Conservation (phyloP, 352 stramenopile species). For the Phytophthora cryptogea region DNA sequence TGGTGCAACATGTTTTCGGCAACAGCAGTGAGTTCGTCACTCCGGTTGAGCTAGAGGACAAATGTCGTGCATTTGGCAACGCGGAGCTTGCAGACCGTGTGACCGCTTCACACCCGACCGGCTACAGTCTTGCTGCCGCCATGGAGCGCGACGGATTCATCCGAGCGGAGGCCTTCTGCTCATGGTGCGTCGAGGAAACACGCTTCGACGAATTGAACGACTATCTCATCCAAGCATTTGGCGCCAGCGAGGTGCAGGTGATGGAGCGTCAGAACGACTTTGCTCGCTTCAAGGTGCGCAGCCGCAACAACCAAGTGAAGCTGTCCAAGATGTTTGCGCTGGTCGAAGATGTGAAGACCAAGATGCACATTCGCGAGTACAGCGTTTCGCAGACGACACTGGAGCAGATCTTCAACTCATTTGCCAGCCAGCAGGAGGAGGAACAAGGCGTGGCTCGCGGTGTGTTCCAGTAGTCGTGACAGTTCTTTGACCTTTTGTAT, state of each 20-base stretch:
- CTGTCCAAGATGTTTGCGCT: slow-evolving; percentile 76
- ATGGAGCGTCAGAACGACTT: slow-evolving; percentile 65
- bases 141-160: slow-evolving; percentile 49
- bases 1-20: slow-evolving; percentile 23
- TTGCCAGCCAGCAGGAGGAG: slow-evolving; percentile 69
- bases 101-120: slow-evolving; percentile 47
- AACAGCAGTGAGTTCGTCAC: slow-evolving; percentile 34
- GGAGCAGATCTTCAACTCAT: slow-evolving; percentile 91
- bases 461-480: slow-evolving; percentile 9
- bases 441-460: slow-evolving; percentile 33
- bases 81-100: slow-evolving; percentile 38
- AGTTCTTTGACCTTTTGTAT: background rate
- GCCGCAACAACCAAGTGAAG: slow-evolving; percentile 31
- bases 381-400: slow-evolving; percentile 85
- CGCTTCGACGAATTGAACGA: slow-evolving; percentile 38
- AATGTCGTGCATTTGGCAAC: slow-evolving; percentile 56
- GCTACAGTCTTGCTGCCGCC: slow-evolving; percentile 53
- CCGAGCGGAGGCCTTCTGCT: slow-evolving; percentile 41
- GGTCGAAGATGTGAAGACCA: slow-evolving; percentile 53
- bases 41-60: slow-evolving; percentile 20
- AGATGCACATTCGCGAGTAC: slow-evolving; percentile 81
- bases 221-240: slow-evolving; percentile 38
- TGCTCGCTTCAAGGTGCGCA: slow-evolving; percentile 56
- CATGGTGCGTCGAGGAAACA: slow-evolving; percentile 65
- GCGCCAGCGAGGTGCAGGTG: slow-evolving; percentile 15